Evolutionary conservation across 257 asterid genomes (phyloP).

Genomic region (Solanum habrochaites): DNA sequence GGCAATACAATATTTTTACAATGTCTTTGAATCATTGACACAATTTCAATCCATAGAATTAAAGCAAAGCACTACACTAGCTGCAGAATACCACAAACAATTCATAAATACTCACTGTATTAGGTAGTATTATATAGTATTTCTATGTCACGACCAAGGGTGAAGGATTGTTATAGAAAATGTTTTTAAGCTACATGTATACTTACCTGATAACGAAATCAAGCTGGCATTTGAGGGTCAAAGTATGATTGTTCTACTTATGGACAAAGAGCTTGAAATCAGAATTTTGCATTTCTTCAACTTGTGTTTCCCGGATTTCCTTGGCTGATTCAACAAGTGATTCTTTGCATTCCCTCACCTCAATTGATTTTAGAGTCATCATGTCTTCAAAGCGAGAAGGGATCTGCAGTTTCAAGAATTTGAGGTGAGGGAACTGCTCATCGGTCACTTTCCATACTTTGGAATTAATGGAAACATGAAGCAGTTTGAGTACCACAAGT

Average conservation of each 20-base stretch:
- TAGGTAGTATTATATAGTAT: too few relatives aligned
- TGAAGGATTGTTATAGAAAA: neutral
- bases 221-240: neutral
- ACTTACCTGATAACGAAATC: neutral
- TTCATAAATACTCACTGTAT: too few relatives aligned
- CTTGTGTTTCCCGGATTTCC: neutral
- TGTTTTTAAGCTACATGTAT: neutral
- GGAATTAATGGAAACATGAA: rapidly evolving
- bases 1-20: too few relatives aligned
- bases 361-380: neutral
- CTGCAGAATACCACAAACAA: too few relatives aligned
- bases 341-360: neutral
- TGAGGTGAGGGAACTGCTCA: neutral
- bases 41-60: too few relatives aligned
- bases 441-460: neutral
- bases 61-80: too few relatives aligned
- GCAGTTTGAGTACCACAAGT: neutral
- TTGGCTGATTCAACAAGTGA: neutral
- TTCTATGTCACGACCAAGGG: neutral
- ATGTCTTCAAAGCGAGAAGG: neutral
- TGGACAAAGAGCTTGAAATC: neutral
- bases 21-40: too few relatives aligned
- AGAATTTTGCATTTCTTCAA: neutral
- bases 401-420: neutral
- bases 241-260: neutral